Conservation (phyloP, 169 alveolate genomes). For the Ichthyophthirius multifiliis region DNA sequence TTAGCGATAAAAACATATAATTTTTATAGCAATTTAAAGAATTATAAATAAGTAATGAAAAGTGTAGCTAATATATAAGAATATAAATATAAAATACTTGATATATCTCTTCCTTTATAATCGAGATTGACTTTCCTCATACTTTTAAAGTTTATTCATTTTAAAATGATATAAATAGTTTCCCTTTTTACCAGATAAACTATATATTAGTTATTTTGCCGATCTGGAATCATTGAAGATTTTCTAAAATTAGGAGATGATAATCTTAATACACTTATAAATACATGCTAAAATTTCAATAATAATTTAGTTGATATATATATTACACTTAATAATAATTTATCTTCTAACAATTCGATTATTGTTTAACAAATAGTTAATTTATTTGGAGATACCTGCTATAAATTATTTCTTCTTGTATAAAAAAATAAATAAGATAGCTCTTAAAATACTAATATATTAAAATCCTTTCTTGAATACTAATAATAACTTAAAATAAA, state of each 20-base stretch:
- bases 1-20: background rate
- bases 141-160: background rate
- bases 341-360: background rate
- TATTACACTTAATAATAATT: background rate
- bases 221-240: slow-evolving; percentile 6
- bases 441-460: background rate
- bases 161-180: background rate
- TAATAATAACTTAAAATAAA: background rate
- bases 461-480: background rate
- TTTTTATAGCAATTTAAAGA: background rate
- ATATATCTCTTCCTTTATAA: background rate
- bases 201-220: background rate
- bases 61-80: background rate
- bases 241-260: slow-evolving; percentile 4
- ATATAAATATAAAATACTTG: background rate
- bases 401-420: background rate
- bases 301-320: background rate
- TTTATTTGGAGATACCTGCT: background rate
- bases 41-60: background rate
- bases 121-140: background rate
- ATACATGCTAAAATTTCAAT: background rate
- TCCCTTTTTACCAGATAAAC: background rate
- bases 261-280: background rate
- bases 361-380: background rate
- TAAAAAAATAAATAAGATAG: background rate